Conservation (phyloP, 805 yeast genomes). For the Starmerella stigmatis region DNA sequence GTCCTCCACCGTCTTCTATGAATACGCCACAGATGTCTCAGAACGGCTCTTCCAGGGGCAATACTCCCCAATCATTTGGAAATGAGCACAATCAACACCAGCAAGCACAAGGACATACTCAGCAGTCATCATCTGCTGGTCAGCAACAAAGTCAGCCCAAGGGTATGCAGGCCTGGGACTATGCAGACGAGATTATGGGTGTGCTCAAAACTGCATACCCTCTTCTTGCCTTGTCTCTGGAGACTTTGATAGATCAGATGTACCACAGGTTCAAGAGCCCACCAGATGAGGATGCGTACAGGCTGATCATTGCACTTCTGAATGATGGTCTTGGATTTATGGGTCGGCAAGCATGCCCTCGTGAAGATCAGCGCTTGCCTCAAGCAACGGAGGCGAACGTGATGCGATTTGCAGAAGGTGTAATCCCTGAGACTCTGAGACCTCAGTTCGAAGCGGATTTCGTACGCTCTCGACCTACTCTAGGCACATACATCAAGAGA, state of each 20-base stretch:
- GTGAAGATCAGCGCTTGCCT: conserved; percentile 80
- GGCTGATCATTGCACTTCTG: conserved; percentile 81
- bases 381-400: conserved; percentile 84
- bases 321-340: conserved; percentile 89
- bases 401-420: conserved; percentile 82
- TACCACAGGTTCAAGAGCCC: conserved; percentile 86
- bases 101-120: background rate
- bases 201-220: conserved; percentile 96
- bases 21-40: background rate
- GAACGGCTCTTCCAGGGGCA: background rate
- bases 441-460: conserved; percentile 88
- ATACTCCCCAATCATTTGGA: background rate
- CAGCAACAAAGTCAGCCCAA: background rate
- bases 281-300: conserved; percentile 91
- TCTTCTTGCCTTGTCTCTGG: conserved; percentile 78
- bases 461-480: conserved; percentile 72
- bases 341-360: conserved; percentile 75
- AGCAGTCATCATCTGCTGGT: background rate
- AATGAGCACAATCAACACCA: background rate
- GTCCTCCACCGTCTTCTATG: background rate
- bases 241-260: conserved; percentile 90
- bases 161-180: conserved; percentile 79
- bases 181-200: conserved; percentile 86
- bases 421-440: conserved; percentile 76
- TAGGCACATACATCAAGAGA: conserved; percentile 75